Base-by-base conservation (phyloP, 768 basidiomycete genomes). In the Lactarius akahatsu region DNA sequence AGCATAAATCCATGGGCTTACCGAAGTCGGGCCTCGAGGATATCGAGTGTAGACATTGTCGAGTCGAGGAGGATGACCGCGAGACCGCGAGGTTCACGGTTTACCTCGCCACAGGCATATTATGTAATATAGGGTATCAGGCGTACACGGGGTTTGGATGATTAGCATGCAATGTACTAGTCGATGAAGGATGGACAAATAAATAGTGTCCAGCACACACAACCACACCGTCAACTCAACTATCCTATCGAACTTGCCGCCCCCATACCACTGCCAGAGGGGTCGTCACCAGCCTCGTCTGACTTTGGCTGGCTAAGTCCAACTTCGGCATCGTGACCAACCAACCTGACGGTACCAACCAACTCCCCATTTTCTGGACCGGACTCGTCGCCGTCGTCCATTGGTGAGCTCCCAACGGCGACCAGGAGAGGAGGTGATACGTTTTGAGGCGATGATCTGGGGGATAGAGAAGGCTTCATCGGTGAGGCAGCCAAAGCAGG, bases 231-330 rank as follows among this genome's bases (percentile, higher is more conserved):
- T 63, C 57, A 38, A 57, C 54, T 45, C 43, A 5, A 34, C 54
- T 54, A 59, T 34, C 50, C 57, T 34, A 43, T 38, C 63, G 68
- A 74, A 66, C 71, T 69, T 55, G 59, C 58, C 69, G 80, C 83
- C 72, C 84, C 83, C 65, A 80, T 70, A 71, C 79, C 82, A 71
- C 78, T 52, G 38, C 30, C 40, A 36, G 61, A 20, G 16, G 16
- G 16, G 28, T 26, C 41, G 18, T 59, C 58, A 23, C 23, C 32
- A 16, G 56, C 45, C 41, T 62, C 38, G 26, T 62, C 65, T 15
- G 61, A 62, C 40, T 62, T 41, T 43, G 23, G 41, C 18, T 20
- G 43, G 2, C 28, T n/a, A 36, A 41, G 38, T 38, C 58, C 66
- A 45, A 32, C 28, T 38, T 60, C 62, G 34, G 41, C 36, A n/a